Conservation (phyloP, 768 basidiomycete species). For the Pisolithus microcarpus region DNA sequence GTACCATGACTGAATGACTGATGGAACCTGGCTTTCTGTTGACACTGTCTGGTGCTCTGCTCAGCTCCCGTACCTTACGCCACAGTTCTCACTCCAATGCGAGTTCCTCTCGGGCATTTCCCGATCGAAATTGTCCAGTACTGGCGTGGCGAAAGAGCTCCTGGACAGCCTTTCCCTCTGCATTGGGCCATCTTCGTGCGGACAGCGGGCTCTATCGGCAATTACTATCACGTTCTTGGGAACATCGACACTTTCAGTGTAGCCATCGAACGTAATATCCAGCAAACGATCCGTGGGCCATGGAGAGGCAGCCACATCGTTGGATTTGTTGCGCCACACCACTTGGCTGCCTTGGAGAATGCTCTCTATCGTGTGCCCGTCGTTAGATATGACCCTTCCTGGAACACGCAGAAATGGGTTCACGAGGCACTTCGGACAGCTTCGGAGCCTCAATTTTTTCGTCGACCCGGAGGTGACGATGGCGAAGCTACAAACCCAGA, state of each 20-base stretch:
- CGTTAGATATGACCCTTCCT: slow-evolving; percentile 15
- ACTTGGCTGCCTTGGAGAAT: slow-evolving; percentile 12
- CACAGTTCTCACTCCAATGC: slow-evolving; percentile 6
- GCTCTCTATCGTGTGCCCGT: slow-evolving; percentile 7
- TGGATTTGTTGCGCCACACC: slow-evolving; percentile 13
- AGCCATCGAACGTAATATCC: slow-evolving; percentile 4
- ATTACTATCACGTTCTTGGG: slow-evolving; percentile 23
- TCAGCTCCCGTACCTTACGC: slow-evolving; percentile 5
- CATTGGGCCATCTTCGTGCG: slow-evolving; percentile 29
- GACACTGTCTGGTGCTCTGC: background rate
- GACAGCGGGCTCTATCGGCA: slow-evolving; percentile 13
- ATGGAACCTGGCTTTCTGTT: background rate
- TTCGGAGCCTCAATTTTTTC: slow-evolving; percentile 5
- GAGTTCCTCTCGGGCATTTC: slow-evolving; percentile 12
- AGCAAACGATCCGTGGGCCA: slow-evolving; percentile 3
- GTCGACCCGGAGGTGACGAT: slow-evolving; percentile 9
- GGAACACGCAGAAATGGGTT: slow-evolving; percentile 25
- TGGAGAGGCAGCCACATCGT: slow-evolving; percentile 23
- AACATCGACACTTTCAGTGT: slow-evolving; percentile 20
- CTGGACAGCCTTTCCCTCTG: slow-evolving; percentile 8
- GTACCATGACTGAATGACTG: background rate
- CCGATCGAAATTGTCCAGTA: slow-evolving; percentile 25
- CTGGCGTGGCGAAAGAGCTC: slow-evolving; percentile 16
- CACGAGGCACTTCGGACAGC: slow-evolving; percentile 14
- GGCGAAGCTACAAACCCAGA: slow-evolving; percentile 16